Evolutionary conservation across 2,329 filamentous ascomycete genomes (phyloP), one percentile per base, ranked within the genome.

Genomic region (Byssoonygena ceratinophila): DNA sequence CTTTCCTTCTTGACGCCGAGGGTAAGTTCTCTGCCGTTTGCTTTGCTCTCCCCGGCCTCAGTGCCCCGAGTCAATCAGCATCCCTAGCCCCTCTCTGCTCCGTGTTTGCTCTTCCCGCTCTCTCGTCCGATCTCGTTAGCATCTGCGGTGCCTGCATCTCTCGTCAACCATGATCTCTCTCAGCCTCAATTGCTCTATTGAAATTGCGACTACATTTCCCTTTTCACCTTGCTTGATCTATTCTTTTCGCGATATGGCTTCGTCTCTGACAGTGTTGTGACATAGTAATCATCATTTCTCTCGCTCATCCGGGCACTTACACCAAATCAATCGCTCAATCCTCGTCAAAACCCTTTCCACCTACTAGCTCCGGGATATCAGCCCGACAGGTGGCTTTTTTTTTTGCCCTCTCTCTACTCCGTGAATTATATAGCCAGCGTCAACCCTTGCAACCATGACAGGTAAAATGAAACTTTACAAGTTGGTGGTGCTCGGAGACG

Each of bases 391-490:
- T n/a, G n/a, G n/a, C n/a, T n/a, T n/a, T n/a, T n/a, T 36, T 20
- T 8, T 7, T 3, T 11, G 12, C 18, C 18, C 8, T 18, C 8
- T 45, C 2, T 47, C 12, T 36, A 18, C 12, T 7, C 31, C 3
- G 45, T 37, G 20, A 1, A 9, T 6, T 36, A 25, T 22, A 4
- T 37, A 37, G n/a, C n/a, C n/a, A n/a, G n/a, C n/a, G n/a, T 23
- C 43, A n/a, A 1, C 8, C 20, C 16, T 40, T 25, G 43, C 60
- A 66, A 76, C 66, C 69, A 92, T 92, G 87, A 83, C 87, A 74
- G 86, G 86, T 66, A 90, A 91, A 77, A 94, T 94, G 88, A 90
- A 89, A 67, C 39, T 75, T 69, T 94, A 95, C 77, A 94, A 94
- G 74, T 74, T 95, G 78, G 89, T 95, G 80, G 89, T 95, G 73